These are phyloP conservation scores for Lathyrus oleraceus DNA, from an alignment of 306 rosid species.

Conservation along the genomic window DNA sequence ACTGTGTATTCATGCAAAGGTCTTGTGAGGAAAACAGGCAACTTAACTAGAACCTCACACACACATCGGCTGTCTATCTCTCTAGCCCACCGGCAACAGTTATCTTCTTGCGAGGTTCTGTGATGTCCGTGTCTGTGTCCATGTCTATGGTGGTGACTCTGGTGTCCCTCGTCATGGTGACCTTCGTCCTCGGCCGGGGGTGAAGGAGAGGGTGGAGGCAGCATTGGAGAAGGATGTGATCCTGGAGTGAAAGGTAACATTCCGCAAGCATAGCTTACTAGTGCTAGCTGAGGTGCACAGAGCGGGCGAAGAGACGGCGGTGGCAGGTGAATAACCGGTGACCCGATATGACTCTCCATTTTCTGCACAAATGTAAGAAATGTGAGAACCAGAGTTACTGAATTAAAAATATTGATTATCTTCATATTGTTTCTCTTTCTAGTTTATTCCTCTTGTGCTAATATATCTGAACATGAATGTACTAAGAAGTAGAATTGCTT, in stretches of 20 bases:
- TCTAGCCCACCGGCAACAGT: constrained; percentile 75
- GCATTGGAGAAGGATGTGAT: constrained; percentile 29
- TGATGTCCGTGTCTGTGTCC: background rate
- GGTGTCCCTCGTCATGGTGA: constrained; percentile 1
- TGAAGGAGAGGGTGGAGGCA: background rate
- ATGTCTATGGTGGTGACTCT: constrained; percentile 24
- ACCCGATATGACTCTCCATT: constrained; percentile 38
- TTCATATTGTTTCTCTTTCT: constrained; percentile 39
- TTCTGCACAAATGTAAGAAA: constrained; percentile 41
- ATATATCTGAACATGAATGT: constrained; percentile 14
- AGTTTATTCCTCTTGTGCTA: background rate
- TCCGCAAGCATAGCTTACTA: constrained; percentile 72
- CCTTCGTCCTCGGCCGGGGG: background rate
- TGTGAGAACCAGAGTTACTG: constrained; percentile 33
- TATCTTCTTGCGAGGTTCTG: constrained; percentile 37
- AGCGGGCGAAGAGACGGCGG: constrained; percentile 46
- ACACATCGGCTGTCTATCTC: constrained; percentile 75
- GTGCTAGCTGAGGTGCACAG: constrained; percentile 67
- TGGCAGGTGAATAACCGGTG: constrained; percentile 15
- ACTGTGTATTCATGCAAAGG: constrained; percentile 61
- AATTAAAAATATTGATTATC: constrained; percentile 38
- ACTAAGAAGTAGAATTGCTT: constrained; percentile 20
- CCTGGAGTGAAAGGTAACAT: constrained; percentile 43
- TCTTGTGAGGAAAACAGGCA: constrained; percentile 60
- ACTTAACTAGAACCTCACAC: constrained; percentile 47